Evolutionary conservation across 2,329 filamentous ascomycete genomes (phyloP).

Genomic region (Lasiodiplodia gonubiensis): DNA sequence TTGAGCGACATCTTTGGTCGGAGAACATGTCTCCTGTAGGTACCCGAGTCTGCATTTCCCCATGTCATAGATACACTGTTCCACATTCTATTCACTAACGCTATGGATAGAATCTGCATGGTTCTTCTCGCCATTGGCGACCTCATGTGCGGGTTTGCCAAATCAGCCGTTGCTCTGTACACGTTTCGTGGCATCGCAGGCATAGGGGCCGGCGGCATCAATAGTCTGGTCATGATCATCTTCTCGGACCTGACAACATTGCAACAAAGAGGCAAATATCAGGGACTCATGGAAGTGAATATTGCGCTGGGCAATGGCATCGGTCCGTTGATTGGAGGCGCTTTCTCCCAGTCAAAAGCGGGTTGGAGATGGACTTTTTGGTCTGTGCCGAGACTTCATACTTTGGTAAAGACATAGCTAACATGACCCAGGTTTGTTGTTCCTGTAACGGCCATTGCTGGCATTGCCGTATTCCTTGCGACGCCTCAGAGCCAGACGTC

Average conservation of each 20-base stretch:
- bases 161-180: slow-evolving; percentile 38
- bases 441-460: slow-evolving; percentile 2
- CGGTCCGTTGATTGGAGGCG: slow-evolving; percentile 38
- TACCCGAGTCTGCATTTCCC: not conserved
- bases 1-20: slow-evolving; percentile 40
- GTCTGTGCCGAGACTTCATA: not conserved
- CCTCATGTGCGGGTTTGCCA: slow-evolving; percentile 39
- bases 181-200: slow-evolving; percentile 40
- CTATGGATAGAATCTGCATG: slow-evolving; percentile 3
- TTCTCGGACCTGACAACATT: slow-evolving; percentile 46
- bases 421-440: slow-evolving; percentile 6
- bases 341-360: slow-evolving; percentile 32
- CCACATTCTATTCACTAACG: not conserved
- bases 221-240: slow-evolving; percentile 44
- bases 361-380: slow-evolving; percentile 27
- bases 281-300: slow-evolving; percentile 41
- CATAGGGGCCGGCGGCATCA: slow-evolving; percentile 39
- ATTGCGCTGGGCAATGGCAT: slow-evolving; percentile 37
- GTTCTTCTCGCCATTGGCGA: slow-evolving; percentile 32
- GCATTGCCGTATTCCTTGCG: slow-evolving; percentile 10
- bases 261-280: slow-evolving; percentile 45
- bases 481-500: not conserved
- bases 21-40: slow-evolving; percentile 22
- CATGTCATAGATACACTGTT: not conserved
- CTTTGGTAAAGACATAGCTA: not conserved